phyloP scores from a whole-genome alignment of 495 filamentous ascomycete genomes.

The Rostrohypoxylon terebratum region DNA sequence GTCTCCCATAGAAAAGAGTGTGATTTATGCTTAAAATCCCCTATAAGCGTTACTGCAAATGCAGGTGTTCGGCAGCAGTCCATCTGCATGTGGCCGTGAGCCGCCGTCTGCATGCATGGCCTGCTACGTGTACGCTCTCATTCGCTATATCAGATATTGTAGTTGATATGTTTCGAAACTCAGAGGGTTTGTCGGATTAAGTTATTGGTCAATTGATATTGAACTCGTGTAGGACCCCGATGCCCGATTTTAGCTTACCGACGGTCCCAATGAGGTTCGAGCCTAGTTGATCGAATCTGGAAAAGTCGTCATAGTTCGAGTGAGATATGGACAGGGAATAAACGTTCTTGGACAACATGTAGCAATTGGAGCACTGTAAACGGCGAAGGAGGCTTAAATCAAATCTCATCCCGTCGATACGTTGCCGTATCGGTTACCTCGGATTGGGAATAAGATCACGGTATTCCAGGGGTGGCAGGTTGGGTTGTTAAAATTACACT shows the following conservation, averaged over 20 bases:
- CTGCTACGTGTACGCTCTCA: constrained; percentile 32
- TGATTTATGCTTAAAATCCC: constrained; percentile 41
- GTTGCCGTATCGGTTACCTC: constrained; percentile 27
- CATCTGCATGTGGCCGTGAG: constrained; percentile 34
- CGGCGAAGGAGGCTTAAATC: constrained; percentile 33
- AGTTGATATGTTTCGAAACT: constrained; percentile 43
- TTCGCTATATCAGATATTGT: constrained; percentile 17
- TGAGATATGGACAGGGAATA: constrained; percentile 31
- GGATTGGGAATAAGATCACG: constrained; percentile 18
- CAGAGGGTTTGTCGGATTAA: constrained; percentile 3
- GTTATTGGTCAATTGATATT: constrained; percentile 28
- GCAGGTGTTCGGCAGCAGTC: constrained; percentile 33
- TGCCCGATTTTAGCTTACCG: constrained; percentile 20
- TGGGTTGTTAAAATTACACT: constrained; percentile 25
- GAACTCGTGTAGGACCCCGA: constrained; percentile 32
- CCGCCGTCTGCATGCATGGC: constrained; percentile 27
- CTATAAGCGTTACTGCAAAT: constrained; percentile 41
- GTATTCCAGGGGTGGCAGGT: constrained; percentile 13
- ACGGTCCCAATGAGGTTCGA: constrained; percentile 12
- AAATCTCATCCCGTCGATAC: constrained; percentile 9
- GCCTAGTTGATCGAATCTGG: constrained; percentile 37
- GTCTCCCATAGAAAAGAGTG: constrained; percentile 24
- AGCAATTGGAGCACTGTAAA: background rate
- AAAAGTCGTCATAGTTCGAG: constrained; percentile 31
- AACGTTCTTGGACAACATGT: background rate